Conservation (phyloP, 1,284 basidiomycete genomes). For the Ceratobasidium sp. region DNA sequence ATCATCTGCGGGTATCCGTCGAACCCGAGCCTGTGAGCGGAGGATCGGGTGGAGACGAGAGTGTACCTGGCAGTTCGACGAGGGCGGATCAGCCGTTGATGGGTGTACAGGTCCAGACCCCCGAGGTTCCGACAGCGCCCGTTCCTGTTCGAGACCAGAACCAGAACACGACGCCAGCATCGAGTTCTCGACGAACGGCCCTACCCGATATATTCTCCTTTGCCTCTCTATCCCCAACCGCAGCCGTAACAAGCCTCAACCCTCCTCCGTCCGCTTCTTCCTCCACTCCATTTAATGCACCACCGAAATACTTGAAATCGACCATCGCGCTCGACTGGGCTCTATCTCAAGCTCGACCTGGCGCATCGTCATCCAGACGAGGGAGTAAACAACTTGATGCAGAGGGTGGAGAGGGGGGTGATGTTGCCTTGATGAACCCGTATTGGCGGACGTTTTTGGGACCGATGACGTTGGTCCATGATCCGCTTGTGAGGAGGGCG, state of each 20-base stretch:
- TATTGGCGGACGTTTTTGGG: conserved; percentile 13
- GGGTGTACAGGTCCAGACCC: not conserved
- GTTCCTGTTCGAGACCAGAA: not conserved
- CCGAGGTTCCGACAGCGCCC: not conserved
- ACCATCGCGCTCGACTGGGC: not conserved
- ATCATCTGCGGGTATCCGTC: not conserved
- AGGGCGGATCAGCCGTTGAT: not conserved
- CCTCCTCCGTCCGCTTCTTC: not conserved
- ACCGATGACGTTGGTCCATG: conserved; percentile 33
- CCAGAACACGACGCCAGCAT: not conserved
- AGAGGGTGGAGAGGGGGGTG: not conserved
- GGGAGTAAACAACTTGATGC: not conserved
- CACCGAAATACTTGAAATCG: not conserved
- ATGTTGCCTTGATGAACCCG: not conserved
- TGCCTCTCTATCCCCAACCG: not conserved
- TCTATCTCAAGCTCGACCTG: not conserved
- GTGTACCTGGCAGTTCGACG: not conserved
- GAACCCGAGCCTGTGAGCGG: not conserved
- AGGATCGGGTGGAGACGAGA: too few species aligned
- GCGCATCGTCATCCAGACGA: too few species aligned
- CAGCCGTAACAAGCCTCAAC: too few species aligned
- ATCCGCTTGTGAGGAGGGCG: conserved; percentile 22
- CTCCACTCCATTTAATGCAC: not conserved
- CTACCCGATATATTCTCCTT: conserved; percentile 13
- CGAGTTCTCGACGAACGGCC: not conserved